A percentile compares a stretch with the other conserved stretches of the same genome.
phyloP scores from a whole-genome alignment of 805 yeast genomes.

The Cyberlindnera bimundalis region DNA sequence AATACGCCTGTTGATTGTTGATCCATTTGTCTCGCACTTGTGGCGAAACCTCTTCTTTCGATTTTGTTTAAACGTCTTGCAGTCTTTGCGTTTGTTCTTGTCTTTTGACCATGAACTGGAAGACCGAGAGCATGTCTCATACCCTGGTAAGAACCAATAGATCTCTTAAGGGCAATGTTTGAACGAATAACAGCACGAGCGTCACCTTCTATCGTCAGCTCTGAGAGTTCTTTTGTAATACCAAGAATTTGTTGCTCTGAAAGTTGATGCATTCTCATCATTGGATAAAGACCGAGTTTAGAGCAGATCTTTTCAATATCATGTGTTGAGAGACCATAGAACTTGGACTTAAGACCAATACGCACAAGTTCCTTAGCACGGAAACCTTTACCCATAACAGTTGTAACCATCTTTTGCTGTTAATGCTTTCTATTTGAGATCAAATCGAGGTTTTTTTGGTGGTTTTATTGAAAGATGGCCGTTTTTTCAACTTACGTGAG shows the following conservation, averaged over 20 bases:
- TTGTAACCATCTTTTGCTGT: constrained; percentile 28
- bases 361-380: constrained; percentile 29
- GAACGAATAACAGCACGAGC: constrained; percentile 69
- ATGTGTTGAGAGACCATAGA: constrained; percentile 81
- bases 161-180: constrained; percentile 74
- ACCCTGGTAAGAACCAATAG: constrained; percentile 85
- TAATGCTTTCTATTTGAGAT: no score
- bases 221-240: constrained; percentile 82
- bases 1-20: constrained; percentile 16
- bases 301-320: constrained; percentile 79
- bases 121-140: constrained; percentile 80
- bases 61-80: constrained; percentile 82
- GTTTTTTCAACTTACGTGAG: background rate
- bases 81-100: constrained; percentile 86
- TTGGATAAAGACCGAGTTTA: constrained; percentile 85
- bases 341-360: constrained; percentile 71
- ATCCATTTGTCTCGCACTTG: constrained; percentile 8
- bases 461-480: no score
- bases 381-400: constrained; percentile 29
- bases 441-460: no score
- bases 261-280: constrained; percentile 91
- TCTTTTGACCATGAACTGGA: constrained; percentile 87
- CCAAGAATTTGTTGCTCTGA: constrained; percentile 84
- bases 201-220: constrained; percentile 77
- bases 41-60: constrained; percentile 50